phyloP scores from a whole-genome alignment of 768 basidiomycete species.

The Kwoniella pini region DNA sequence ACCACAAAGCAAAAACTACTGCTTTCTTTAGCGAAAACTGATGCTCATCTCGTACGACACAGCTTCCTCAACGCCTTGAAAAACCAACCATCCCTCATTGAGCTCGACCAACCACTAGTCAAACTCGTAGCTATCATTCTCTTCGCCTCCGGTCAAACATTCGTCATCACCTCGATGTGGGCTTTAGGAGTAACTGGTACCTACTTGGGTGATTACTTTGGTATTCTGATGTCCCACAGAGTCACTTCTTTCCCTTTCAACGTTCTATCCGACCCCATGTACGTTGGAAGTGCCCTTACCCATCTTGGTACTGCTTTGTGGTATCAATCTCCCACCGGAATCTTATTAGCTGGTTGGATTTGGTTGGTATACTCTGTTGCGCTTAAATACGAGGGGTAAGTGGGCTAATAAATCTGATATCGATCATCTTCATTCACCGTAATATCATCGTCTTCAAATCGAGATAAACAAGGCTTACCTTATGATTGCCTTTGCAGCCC shows the following conservation, averaged over 20 bases:
- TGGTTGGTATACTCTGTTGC: constrained; percentile 82
- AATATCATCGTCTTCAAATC: background rate
- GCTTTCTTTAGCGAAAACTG: no score
- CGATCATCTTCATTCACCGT: background rate
- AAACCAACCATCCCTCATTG: constrained; percentile 69
- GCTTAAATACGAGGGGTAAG: constrained; percentile 85
- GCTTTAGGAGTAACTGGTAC: constrained; percentile 87
- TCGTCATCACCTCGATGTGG: constrained; percentile 86
- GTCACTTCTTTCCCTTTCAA: constrained; percentile 99
- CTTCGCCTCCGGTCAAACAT: constrained; percentile 73
- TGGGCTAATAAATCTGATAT: constrained; percentile 11
- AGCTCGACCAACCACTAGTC: constrained; percentile 69
- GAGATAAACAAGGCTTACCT: background rate
- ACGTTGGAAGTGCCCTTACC: constrained; percentile 88
- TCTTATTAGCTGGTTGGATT: constrained; percentile 77
- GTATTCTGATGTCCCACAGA: constrained; percentile 67
- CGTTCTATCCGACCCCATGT: constrained; percentile 90
- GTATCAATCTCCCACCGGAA: constrained; percentile 81
- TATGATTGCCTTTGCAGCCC: constrained; percentile 44
- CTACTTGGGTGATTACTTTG: constrained; percentile 63
- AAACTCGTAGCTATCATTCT: constrained; percentile 60
- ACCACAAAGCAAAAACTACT: no score
- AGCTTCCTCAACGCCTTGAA: constrained; percentile 61
- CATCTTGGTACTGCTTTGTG: constrained; percentile 84
- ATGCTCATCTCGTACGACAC: no score